Percentiles rank a stretch among this genome's conserved stretches.
These are phyloP conservation scores for Pyrenopolyporus hunteri DNA, from an alignment of 495 filamentous ascomycete species.

Conservation along the genomic window DNA sequence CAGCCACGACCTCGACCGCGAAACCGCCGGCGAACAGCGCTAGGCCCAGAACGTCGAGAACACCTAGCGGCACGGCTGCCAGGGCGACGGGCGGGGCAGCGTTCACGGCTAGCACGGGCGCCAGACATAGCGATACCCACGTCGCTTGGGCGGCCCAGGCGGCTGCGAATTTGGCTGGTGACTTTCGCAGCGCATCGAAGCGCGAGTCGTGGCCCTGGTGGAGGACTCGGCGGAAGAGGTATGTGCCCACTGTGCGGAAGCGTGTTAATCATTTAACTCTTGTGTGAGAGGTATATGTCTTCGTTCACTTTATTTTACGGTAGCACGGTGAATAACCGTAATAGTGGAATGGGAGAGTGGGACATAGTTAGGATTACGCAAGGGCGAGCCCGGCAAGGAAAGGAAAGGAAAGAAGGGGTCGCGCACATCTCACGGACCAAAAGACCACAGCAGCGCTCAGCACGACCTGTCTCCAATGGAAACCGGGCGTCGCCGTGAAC, in stretches of 20 bases:
- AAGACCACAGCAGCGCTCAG: constrained; percentile 60
- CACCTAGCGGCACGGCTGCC: constrained; percentile 46
- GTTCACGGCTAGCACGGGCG: constrained; percentile 67
- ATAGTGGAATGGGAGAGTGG: no score
- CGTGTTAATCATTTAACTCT: neutral
- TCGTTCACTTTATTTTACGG: no score
- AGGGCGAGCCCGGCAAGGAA: no score
- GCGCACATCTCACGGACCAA: constrained; percentile 63
- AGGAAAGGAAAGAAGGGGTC: neutral
- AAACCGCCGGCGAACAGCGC: constrained; percentile 61
- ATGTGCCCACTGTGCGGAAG: constrained; percentile 58
- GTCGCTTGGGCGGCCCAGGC: constrained; percentile 66
- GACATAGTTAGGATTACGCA: no score
- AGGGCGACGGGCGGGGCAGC: constrained; percentile 57
- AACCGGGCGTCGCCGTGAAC: constrained; percentile 43
- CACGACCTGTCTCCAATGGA: constrained; percentile 68
- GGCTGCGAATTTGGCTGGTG: constrained; percentile 57
- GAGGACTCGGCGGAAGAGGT: constrained; percentile 62
- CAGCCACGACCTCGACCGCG: constrained; percentile 63
- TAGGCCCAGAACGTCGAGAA: constrained; percentile 59
- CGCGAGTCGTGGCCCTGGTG: constrained; percentile 62
- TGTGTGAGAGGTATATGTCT: no score
- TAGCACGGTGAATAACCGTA: no score
- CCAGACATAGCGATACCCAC: constrained; percentile 66
- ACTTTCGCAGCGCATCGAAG: constrained; percentile 64